Evolutionary conservation across 1,284 basidiomycete genomes (phyloP), one percentile per base, ranked within the genome.

Genomic region (Trichosporon ovoides): DNA sequence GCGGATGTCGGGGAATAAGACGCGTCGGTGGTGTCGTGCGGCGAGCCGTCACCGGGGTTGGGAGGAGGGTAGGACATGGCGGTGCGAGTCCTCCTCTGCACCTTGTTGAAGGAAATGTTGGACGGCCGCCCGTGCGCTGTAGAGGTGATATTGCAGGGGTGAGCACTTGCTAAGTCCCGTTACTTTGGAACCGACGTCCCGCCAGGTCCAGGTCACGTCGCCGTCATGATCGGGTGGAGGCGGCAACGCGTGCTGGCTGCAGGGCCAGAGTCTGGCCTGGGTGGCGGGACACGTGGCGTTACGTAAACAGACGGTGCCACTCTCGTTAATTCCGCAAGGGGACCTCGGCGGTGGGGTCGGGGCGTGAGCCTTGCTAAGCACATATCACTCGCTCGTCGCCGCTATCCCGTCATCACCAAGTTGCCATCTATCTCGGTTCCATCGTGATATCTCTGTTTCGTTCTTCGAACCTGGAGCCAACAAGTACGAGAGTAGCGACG

Each of bases 1-100:
- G 55, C 36, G 13, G 50, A 13, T 18, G 55, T 20, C 11, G 55
- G 38, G 13, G 28, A 9, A 18, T 3, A 22, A 9, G 43, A 13
- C 22, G 43, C 20, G 13, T 38, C 55, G 28, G 16, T 35, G 20
- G 20, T 31, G 19, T 49, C 37, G 14, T 31, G 19, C 46, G 43
- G 14, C 34, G 33, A 43, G 28, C 52, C 22, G 14, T 55, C 58
- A 28, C 35, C 33, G 38, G 10, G 36, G 22, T 55, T 37, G n/a
- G 16, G 20, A 19, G 69, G 65, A 18, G 68, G 68, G 36, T 68
- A 71, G 38, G 69, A 65, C 69, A 71, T 71, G 60, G 55, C 48
- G 48, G 48, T 7, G 24, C 48, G 11, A 18, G 38, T 53, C 20
- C 24, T 53, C 38, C 7, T 31, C 28, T 3, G 12, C 19, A 38